Evolutionary conservation across 2,329 filamentous ascomycete genomes (phyloP), one percentile per base, ranked within the genome.

Genomic region (Colletotrichum viniferum): DNA sequence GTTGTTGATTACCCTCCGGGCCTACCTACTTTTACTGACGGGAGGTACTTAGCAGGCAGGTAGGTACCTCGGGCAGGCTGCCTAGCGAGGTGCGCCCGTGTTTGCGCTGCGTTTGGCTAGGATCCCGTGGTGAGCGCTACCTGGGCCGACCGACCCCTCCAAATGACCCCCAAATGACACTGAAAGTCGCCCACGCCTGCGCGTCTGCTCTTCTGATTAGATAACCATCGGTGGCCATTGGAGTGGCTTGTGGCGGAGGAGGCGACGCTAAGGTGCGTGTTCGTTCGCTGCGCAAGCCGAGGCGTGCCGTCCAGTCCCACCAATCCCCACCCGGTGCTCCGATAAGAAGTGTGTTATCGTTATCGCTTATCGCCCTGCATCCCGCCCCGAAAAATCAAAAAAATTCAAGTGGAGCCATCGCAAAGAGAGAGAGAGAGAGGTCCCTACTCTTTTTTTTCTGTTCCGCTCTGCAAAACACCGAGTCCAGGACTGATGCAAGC

Each of bases 401-500:
- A 76, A 76, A 76, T 66, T 66, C 55, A 26, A 64, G 71, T 74
- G 71, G 74, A 74, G 73, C 58, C 62, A 38, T 63, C 73, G 72
- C 72, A 75, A 52, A 62, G 56, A 68, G 32, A 69, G 24, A 24
- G 24, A 24, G 56, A 68, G 58, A 68, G 58, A 69, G 24, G 73
- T 58, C 64, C 58, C 69, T 68, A 30, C 16, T 18, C 14, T 73
- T 76, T 71, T 62, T 69, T 69, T 73, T 36, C 55, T 58, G 48
- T 26, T 36, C 56, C 66, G 34, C 73, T 67, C 38, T 75, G 32
- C 32, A 67, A 63, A 69, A 55, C 64, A 64, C 48, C 63, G 64
- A 76, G 28, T 76, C 70, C 69, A 63, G 58, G 24, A 76, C 66
- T 55, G 65, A 65, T 76, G 73, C 73, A 76, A 76, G 73, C 52